Conservation (phyloP, 1,139 yeast species). For the Suhomyces wounanorum region DNA sequence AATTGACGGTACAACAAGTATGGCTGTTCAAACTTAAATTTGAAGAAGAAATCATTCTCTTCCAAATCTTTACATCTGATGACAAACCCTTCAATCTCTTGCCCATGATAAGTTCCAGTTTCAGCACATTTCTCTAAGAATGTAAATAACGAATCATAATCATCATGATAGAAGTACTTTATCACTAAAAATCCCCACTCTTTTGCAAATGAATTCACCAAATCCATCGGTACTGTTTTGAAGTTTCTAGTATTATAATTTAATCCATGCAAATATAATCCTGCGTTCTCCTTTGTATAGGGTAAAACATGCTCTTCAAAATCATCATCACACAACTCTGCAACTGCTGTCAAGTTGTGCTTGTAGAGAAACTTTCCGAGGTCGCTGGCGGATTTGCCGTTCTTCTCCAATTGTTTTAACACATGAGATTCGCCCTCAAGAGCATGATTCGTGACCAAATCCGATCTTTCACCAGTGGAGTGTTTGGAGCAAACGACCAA, state of each 20-base stretch:
- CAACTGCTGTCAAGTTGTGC: constrained; percentile 76
- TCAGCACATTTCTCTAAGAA: constrained; percentile 60
- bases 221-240: constrained; percentile 60
- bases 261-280: constrained; percentile 87
- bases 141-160: constrained; percentile 42
- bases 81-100: constrained; percentile 93
- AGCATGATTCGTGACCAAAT: constrained; percentile 67
- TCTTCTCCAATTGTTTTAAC: constrained; percentile 47
- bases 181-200: constrained; percentile 73
- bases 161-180: constrained; percentile 42
- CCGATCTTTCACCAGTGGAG: constrained; percentile 71
- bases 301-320: constrained; percentile 94
- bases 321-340: constrained; percentile 87
- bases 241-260: constrained; percentile 69
- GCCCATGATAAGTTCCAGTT: constrained; percentile 70
- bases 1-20: constrained; percentile 87
- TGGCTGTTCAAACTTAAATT: constrained; percentile 94
- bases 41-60: constrained; percentile 69
- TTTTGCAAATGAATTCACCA: constrained; percentile 61
- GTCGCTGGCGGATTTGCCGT: constrained; percentile 42
- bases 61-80: constrained; percentile 53
- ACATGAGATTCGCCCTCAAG: constrained; percentile 67
- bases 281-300: constrained; percentile 66
- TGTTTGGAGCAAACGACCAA: constrained; percentile 85
- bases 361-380: constrained; percentile 58